These are phyloP conservation scores for Thalassiosira livingstoniorum DNA, from an alignment of 352 stramenopile genomes.

Conservation along the genomic window DNA sequence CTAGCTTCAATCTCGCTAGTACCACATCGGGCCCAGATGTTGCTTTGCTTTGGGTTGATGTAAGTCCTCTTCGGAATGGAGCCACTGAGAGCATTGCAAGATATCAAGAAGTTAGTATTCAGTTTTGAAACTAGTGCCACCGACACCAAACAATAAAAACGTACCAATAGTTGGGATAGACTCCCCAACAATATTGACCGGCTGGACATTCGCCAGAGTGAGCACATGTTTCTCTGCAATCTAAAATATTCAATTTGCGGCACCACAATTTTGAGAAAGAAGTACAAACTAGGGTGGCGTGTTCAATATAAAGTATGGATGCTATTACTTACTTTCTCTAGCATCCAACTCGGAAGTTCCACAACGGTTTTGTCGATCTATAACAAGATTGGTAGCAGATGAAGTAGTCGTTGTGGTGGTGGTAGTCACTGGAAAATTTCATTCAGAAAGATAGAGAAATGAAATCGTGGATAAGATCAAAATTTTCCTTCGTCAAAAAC, in stretches of 20 bases:
- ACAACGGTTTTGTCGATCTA: constrained; percentile 38
- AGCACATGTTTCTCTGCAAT: background rate
- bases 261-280: too few relatives aligned
- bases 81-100: too few relatives aligned
- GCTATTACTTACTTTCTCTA: constrained; percentile 44
- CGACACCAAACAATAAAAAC: background rate
- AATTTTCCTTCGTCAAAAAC: too few relatives aligned
- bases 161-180: background rate
- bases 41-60: constrained; percentile 30
- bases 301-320: constrained; percentile 45
- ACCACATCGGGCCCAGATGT: constrained; percentile 42
- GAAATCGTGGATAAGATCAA: too few relatives aligned
- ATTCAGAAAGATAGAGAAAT: too few relatives aligned
- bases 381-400: constrained; percentile 28
- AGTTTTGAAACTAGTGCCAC: background rate
- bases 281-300: too few relatives aligned
- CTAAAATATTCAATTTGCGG: too few relatives aligned
- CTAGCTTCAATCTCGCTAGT: constrained; percentile 42
- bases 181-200: constrained; percentile 53
- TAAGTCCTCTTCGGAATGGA: constrained; percentile 51
- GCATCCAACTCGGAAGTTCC: constrained; percentile 54
- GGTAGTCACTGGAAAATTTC: too few relatives aligned
- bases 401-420: constrained; percentile 17
- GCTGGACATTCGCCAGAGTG: constrained; percentile 41
- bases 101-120: constrained; percentile 66